Evolutionary conservation across 352 stramenopile species (phyloP).

Genomic region (Globisporangium paddicum): DNA sequence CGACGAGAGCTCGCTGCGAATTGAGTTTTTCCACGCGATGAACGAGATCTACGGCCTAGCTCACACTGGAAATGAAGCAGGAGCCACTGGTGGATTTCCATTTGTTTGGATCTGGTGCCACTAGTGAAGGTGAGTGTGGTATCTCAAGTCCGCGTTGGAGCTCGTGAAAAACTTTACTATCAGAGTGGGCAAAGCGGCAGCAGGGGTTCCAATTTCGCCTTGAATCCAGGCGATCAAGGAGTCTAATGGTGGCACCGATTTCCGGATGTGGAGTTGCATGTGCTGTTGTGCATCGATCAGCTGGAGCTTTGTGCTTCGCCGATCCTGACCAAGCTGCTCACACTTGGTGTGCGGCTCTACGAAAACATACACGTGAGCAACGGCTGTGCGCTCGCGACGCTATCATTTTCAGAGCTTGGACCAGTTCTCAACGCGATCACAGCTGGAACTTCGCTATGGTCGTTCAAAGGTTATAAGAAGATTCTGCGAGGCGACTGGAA

Average conservation of each 20-base stretch:
- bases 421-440: not conserved
- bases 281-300: not conserved
- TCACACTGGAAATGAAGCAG: not conserved
- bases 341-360: not conserved
- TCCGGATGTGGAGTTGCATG: not conserved
- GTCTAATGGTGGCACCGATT: not conserved
- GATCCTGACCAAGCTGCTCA: not conserved
- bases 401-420: not conserved
- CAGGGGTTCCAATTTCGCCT: too few relatives aligned
- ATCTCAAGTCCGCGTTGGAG: too few relatives aligned
- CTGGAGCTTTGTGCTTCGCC: not conserved
- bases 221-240: too few relatives aligned
- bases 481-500: not conserved
- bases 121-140: too few relatives aligned
- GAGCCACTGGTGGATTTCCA: not conserved
- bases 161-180: too few relatives aligned
- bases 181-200: too few relatives aligned
- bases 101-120: not conserved
- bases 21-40: not conserved
- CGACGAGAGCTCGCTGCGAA: not conserved
- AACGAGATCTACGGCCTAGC: not conserved
- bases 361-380: not conserved
- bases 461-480: not conserved
- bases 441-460: not conserved
- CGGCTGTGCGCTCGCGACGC: not conserved